phyloP scores from a whole-genome alignment of 352 stramenopile species.

The Globisporangium solare region DNA sequence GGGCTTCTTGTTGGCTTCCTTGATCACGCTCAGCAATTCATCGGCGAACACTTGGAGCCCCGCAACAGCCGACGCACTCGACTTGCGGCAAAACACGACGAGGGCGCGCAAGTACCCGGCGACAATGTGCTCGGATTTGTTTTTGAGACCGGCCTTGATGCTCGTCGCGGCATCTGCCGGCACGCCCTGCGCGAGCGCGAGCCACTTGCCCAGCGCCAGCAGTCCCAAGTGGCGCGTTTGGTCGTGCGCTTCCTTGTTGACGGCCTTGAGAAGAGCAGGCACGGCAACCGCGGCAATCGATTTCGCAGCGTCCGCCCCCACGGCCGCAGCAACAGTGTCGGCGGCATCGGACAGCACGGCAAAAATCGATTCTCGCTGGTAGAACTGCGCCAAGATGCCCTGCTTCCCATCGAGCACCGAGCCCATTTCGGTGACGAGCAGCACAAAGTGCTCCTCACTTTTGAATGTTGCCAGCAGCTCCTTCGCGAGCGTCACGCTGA shows the following conservation, averaged over 20 bases:
- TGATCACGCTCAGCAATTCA: constrained; percentile 51
- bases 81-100: constrained; percentile 35
- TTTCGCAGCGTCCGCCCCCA: constrained; percentile 29
- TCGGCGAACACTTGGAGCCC: constrained; percentile 31
- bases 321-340: constrained; percentile 18
- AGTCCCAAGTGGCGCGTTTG: constrained; percentile 68
- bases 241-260: constrained; percentile 83
- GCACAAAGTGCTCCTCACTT: constrained; percentile 43
- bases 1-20: constrained; percentile 74
- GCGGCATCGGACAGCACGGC: constrained; percentile 58
- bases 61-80: constrained; percentile 22
- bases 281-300: constrained; percentile 43
- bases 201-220: constrained; percentile 71
- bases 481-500: constrained; percentile 42
- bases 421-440: constrained; percentile 50
- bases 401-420: constrained; percentile 76
- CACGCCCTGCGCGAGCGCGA: constrained; percentile 52
- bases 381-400: constrained; percentile 85
- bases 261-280: constrained; percentile 57
- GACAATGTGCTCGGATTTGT: constrained; percentile 70
- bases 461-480: constrained; percentile 49
- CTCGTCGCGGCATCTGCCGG: constrained; percentile 29
- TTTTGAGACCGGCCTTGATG: constrained; percentile 54
- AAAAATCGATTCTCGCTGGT: constrained; percentile 74
- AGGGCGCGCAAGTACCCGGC: constrained; percentile 60